phyloP scores from a whole-genome alignment of 2,329 filamentous ascomycete species.

The Colletotrichum sojae region DNA sequence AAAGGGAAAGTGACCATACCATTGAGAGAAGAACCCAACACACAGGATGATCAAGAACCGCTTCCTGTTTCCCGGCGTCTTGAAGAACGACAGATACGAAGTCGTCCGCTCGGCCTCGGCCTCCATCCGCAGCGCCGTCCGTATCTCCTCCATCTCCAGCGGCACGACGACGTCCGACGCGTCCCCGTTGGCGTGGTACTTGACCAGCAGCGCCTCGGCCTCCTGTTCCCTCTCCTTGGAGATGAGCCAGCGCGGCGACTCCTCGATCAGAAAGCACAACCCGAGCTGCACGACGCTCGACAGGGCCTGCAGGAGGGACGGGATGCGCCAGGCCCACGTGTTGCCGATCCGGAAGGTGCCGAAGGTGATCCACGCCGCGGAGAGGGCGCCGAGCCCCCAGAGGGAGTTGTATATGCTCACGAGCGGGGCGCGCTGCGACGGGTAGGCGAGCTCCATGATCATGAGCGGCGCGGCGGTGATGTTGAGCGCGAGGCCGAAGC shows the following conservation, averaged over 20 bases:
- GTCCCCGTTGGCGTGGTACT: slow-evolving; percentile 67
- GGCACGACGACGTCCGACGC: slow-evolving; percentile 64
- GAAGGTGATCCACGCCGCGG: slow-evolving; percentile 42
- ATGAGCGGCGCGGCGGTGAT: slow-evolving; percentile 42
- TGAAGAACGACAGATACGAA: slow-evolving; percentile 43
- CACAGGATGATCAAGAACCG: slow-evolving; percentile 61
- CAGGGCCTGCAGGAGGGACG: slow-evolving; percentile 29
- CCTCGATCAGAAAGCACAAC: slow-evolving; percentile 44
- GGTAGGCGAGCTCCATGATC: slow-evolving; percentile 38
- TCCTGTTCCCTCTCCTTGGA: slow-evolving; percentile 50
- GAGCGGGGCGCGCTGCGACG: slow-evolving; percentile 30
- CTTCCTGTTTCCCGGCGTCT: slow-evolving; percentile 46
- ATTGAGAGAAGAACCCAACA: slow-evolving; percentile 63
- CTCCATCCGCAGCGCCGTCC: slow-evolving; percentile 36
- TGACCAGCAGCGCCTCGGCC: slow-evolving; percentile 49
- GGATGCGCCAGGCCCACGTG: slow-evolving; percentile 38
- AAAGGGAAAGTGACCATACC: slow-evolving; percentile 26
- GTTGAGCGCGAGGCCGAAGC: slow-evolving; percentile 53
- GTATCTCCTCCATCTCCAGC: slow-evolving; percentile 40
- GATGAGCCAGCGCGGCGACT: slow-evolving; percentile 53
- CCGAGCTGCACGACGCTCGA: slow-evolving; percentile 33
- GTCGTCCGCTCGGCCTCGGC: slow-evolving; percentile 37
- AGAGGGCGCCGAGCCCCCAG: slow-evolving; percentile 40
- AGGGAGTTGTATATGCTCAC: slow-evolving; percentile 35
- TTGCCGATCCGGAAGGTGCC: slow-evolving; percentile 36